These are phyloP conservation scores for Salix suchowensis DNA, from an alignment of 345 rosid genomes.

Conservation along the genomic window DNA sequence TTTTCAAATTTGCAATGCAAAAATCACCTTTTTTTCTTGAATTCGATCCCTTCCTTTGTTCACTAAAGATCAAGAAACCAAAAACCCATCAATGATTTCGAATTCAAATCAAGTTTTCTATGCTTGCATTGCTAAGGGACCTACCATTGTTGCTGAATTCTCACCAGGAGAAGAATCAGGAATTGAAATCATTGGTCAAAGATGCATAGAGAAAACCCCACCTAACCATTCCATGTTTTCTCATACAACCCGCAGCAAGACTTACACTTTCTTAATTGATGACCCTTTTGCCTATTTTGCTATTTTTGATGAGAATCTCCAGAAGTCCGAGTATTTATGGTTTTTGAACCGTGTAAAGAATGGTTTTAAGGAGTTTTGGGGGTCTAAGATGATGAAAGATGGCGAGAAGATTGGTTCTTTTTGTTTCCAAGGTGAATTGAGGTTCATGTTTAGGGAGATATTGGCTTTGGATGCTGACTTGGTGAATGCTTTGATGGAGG, in stretches of 20 bases:
- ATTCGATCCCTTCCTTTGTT: neutral
- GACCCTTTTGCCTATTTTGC: constrained; percentile 59
- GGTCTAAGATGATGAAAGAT: constrained; percentile 23
- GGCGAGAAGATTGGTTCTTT: constrained; percentile 26
- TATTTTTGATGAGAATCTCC: constrained; percentile 40
- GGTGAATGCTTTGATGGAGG: constrained; percentile 30
- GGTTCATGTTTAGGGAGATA: constrained; percentile 45
- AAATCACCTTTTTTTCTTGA: neutral
- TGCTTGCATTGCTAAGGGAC: constrained; percentile 66
- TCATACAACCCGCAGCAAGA: constrained; percentile 50
- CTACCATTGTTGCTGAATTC: constrained; percentile 56
- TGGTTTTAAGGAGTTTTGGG: constrained; percentile 38
- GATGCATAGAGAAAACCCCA: constrained; percentile 69
- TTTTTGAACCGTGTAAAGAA: constrained; percentile 51
- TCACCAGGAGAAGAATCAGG: constrained; percentile 39
- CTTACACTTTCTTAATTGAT: constrained; percentile 58
- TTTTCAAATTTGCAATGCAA: neutral
- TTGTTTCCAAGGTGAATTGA: constrained; percentile 54
- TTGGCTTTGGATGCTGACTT: constrained; percentile 45
- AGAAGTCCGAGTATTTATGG: constrained; percentile 44
- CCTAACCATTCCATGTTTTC: constrained; percentile 65
- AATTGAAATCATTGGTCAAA: constrained; percentile 44
- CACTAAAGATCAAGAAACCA: neutral
- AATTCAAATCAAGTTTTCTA: constrained; percentile 52
- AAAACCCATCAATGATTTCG: constrained; percentile 47